phyloP scores from a whole-genome alignment of 2,329 filamentous ascomycete genomes.

The Curvularia lunata region DNA sequence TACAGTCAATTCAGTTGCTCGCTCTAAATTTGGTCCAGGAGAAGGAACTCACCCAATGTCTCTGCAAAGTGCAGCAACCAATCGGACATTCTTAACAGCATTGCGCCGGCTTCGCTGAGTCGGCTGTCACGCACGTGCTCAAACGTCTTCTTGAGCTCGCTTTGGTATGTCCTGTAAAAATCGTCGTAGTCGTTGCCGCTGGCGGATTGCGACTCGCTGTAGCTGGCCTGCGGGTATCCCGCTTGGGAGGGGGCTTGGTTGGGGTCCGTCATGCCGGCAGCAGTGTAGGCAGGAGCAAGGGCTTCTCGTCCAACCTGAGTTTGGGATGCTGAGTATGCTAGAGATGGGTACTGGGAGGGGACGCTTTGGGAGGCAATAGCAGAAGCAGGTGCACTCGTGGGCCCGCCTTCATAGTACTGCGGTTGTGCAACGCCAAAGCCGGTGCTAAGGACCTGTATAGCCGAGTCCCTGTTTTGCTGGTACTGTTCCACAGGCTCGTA shows the following conservation, averaged over 20 bases:
- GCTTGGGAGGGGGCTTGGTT: slow-evolving; percentile 51
- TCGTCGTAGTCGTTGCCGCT: slow-evolving; percentile 65
- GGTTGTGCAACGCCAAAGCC: slow-evolving; percentile 71
- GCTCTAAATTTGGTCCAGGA: slow-evolving; percentile 24
- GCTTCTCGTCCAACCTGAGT: slow-evolving; percentile 61
- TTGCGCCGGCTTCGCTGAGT: slow-evolving; percentile 64
- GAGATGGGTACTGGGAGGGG: slow-evolving; percentile 67
- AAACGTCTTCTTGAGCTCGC: slow-evolving; percentile 68
- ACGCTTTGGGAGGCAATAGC: slow-evolving; percentile 66
- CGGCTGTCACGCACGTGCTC: slow-evolving; percentile 70
- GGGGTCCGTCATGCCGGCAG: slow-evolving; percentile 60
- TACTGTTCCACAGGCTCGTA: slow-evolving; percentile 82
- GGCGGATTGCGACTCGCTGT: slow-evolving; percentile 38
- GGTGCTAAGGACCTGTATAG: slow-evolving; percentile 75
- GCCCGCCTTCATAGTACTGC: slow-evolving; percentile 67
- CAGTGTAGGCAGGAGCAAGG: slow-evolving; percentile 58
- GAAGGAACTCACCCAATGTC: slow-evolving; percentile 65
- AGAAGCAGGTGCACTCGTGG: slow-evolving; percentile 66
- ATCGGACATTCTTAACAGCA: slow-evolving; percentile 67
- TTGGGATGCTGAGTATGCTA: slow-evolving; percentile 66
- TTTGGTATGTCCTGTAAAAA: slow-evolving; percentile 69
- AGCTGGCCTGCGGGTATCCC: slow-evolving; percentile 44
- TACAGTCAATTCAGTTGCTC: slow-evolving; percentile 59
- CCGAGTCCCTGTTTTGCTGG: slow-evolving; percentile 70
- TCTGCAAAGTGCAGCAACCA: slow-evolving; percentile 71